phyloP scores from a whole-genome alignment of 2,329 filamentous ascomycete genomes.

The Rhinocladiella mackenziei region DNA sequence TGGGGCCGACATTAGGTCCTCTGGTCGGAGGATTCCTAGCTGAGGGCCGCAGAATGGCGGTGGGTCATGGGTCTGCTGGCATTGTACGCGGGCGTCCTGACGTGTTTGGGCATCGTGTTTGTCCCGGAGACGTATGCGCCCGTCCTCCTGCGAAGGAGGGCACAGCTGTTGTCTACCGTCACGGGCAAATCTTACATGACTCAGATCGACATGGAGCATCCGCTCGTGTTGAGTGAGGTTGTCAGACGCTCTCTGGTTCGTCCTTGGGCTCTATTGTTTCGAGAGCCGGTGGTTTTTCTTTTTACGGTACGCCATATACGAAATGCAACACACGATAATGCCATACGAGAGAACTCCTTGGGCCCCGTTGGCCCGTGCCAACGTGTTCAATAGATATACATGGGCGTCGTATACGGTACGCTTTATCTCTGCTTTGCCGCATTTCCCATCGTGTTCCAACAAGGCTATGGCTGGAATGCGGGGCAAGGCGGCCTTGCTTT shows the following conservation, averaged over 20 bases:
- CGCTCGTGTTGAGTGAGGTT: slow-evolving; percentile 48
- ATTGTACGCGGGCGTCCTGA: slow-evolving; percentile 59
- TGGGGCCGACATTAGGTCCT: slow-evolving; percentile 55
- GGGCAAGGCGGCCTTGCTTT: slow-evolving; percentile 62
- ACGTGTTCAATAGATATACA: slow-evolving; percentile 31
- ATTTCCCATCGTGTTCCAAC: slow-evolving; percentile 63
- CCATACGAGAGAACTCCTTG: too few species aligned
- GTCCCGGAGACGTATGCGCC: slow-evolving; percentile 60
- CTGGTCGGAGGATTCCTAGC: slow-evolving; percentile 44
- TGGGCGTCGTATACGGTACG: slow-evolving; percentile 69
- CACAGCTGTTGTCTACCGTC: slow-evolving; percentile 47
- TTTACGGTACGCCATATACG: slow-evolving; percentile 60
- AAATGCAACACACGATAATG: too few species aligned
- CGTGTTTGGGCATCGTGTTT: slow-evolving; percentile 49
- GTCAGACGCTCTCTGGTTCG: slow-evolving; percentile 56
- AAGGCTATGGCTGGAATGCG: slow-evolving; percentile 54
- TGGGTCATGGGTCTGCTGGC: slow-evolving; percentile 63
- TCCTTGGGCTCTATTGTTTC: slow-evolving; percentile 65
- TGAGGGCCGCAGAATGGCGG: slow-evolving; percentile 54
- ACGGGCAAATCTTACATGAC: slow-evolving; percentile 57
- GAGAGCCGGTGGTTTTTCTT: slow-evolving; percentile 62
- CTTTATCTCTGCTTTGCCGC: slow-evolving; percentile 58
- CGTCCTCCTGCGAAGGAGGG: slow-evolving; percentile 49
- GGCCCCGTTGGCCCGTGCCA: background rate
- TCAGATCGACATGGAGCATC: slow-evolving; percentile 48